Evolutionary conservation across 352 stramenopile species (phyloP).

Genomic region (Globisporangium barbulae): DNA sequence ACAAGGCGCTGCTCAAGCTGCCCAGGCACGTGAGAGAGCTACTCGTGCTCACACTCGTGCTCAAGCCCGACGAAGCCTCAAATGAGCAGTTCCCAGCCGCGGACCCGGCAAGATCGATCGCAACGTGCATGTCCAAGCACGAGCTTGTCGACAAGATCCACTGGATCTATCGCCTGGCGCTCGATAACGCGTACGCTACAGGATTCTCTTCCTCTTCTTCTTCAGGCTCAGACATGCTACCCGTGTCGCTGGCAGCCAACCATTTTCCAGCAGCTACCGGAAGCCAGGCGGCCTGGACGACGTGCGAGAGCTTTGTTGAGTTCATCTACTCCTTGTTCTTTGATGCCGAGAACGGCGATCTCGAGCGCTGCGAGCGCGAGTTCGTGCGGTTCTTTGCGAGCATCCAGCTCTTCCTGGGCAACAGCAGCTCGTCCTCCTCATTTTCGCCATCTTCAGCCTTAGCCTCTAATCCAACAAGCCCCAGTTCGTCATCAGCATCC

Average conservation of each 20-base stretch:
- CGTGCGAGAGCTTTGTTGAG: conserved; percentile 25
- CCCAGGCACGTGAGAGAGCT: conserved; percentile 32
- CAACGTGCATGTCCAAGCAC: conserved; percentile 21
- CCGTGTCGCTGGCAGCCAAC: conserved; percentile 6
- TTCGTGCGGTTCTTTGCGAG: conserved; percentile 39
- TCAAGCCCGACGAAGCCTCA: neutral
- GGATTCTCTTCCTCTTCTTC: neutral
- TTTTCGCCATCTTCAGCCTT: conserved; percentile 4
- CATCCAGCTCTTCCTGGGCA: conserved; percentile 28
- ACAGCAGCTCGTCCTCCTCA: conserved; percentile 11
- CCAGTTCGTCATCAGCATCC: neutral
- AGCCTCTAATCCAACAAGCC: neutral
- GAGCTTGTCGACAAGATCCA: conserved; percentile 37
- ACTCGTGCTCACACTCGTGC: conserved; percentile 18
- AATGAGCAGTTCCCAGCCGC: conserved; percentile 18
- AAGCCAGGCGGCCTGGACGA: conserved; percentile 16
- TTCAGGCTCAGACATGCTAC: neutral
- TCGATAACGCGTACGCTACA: conserved; percentile 16
- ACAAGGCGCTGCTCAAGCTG: conserved; percentile 30
- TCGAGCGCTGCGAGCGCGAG: conserved; percentile 24
- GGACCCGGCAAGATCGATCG: conserved; percentile 19
- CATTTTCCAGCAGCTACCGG: neutral
- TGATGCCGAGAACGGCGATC: conserved; percentile 20
- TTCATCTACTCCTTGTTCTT: conserved; percentile 33
- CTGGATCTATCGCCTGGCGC: conserved; percentile 24